A percentile compares a stretch with the other conserved stretches of the same genome.
These are phyloP conservation scores for Albugo laibachii DNA, from an alignment of 352 stramenopile species.

Conservation along the genomic window DNA sequence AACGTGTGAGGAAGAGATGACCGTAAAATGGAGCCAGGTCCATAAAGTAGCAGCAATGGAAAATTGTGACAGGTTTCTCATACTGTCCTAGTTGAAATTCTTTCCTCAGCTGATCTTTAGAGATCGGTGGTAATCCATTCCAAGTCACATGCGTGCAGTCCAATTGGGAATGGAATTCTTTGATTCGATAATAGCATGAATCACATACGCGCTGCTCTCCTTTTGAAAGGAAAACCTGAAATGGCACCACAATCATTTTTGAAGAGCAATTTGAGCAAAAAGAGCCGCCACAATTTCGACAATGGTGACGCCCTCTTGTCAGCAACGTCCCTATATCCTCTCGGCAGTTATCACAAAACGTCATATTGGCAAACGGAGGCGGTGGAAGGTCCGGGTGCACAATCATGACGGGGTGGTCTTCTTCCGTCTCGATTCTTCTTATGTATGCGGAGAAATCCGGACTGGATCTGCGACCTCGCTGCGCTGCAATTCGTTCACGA, in stretches of 20 bases:
- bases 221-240: slow-evolving; percentile 27
- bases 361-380: slow-evolving; percentile 60
- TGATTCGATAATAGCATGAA: slow-evolving; percentile 44
- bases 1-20: slow-evolving; percentile 47
- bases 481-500: too few relatives aligned
- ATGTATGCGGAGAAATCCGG: too few relatives aligned
- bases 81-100: slow-evolving; percentile 24
- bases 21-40: slow-evolving; percentile 53
- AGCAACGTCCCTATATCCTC: slow-evolving; percentile 56
- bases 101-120: slow-evolving; percentile 11
- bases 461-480: too few relatives aligned
- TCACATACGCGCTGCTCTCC: slow-evolving; percentile 55
- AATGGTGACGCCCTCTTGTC: slow-evolving; percentile 50
- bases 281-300: slow-evolving; percentile 56
- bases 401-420: slow-evolving; percentile 11
- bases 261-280: slow-evolving; percentile 44
- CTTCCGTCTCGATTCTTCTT: too few relatives aligned
- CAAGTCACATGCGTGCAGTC: slow-evolving; percentile 37
- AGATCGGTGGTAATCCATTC: slow-evolving; percentile 28
- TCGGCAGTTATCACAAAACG: slow-evolving; percentile 43
- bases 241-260: slow-evolving; percentile 34
- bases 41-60: slow-evolving; percentile 58
- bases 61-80: slow-evolving; percentile 35
- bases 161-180: slow-evolving; percentile 45
- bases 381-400: slow-evolving; percentile 32